Evolutionary conservation across 306 rosid species (phyloP), one percentile per base, ranked within the genome.

Genomic region (Cercis canadensis): DNA sequence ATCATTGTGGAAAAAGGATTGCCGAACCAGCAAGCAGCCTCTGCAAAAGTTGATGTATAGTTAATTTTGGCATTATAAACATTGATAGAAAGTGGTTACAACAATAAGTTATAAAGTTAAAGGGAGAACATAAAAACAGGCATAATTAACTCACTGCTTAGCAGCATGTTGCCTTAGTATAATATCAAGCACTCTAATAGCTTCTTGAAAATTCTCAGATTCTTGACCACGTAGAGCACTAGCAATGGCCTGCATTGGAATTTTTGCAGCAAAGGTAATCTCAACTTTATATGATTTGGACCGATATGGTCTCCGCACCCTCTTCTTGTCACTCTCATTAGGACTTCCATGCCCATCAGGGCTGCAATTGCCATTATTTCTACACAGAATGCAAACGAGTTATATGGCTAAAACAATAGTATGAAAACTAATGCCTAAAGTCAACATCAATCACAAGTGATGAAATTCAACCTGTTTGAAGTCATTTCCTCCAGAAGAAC

Each of bases 21-120:
- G 99, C 4, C 97, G 87, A 34, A 95, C 99, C 32, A 95, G 96
- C 1, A 95, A 82, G 74, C 97, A 95, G 3, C 99, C 99, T 69
- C 99, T 95, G 96, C 62, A 86, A 51, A 17, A 74, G 46, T 54
- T 15, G 16, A 18, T 7, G 3, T 37, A 16, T n/a, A 10, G 7
- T 65, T 39, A 29, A 18, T 45, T 14, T 13, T 13, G 8, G 11
- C 10, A 29, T 47, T 15, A 11, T 14, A 57, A 12, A 37, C 45
- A 65, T 12, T 12, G 3, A 33, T 2, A 33, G 14, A 17, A 11
- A 5, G 14, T 31, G 8, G 34, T 9, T 9, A 9, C 7, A 43
- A 62, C 19, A 21, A 1, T 24, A n/a, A n/a, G 17, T 5, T n/a
- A 5, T 1, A 17, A 15, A 52, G 4, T 18, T 52, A 2, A 51